phyloP scores from a whole-genome alignment of 345 rosid genomes.

The Citrus unshiu region DNA sequence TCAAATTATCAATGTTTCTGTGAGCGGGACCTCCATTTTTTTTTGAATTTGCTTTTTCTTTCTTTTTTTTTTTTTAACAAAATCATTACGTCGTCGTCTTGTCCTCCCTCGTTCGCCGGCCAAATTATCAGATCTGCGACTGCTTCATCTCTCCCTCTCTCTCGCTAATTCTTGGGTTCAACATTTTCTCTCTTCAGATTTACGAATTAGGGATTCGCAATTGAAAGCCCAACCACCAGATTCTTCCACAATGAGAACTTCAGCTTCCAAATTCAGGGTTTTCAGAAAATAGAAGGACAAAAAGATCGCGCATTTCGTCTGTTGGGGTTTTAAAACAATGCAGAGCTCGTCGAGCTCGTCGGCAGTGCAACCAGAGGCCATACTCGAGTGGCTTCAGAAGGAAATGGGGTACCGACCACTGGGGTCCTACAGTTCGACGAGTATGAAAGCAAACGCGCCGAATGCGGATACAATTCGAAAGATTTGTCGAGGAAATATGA shows the following conservation, averaged over 20 bases:
- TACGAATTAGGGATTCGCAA: background rate
- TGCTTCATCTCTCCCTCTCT: background rate
- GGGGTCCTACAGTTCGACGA: constrained; percentile 57
- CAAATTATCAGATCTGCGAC: constrained; percentile 1
- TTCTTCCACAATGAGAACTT: background rate
- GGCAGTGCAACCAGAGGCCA: constrained; percentile 65
- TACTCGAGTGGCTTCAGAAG: constrained; percentile 78
- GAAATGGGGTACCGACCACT: constrained; percentile 85
- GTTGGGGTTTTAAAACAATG: constrained; percentile 19
- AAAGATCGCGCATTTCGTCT: background rate
- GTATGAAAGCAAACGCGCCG: constrained; percentile 53
- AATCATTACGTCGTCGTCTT: constrained; percentile 5
- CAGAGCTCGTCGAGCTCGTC: constrained; percentile 36
- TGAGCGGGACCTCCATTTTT: constrained; percentile 3
- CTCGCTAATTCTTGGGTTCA: background rate
- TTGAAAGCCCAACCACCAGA: background rate
- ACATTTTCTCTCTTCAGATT: background rate
- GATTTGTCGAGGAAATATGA: constrained; percentile 86
- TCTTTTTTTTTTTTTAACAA: background rate
- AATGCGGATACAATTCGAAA: constrained; percentile 62
- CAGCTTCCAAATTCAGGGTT: background rate
- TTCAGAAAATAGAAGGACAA: background rate
- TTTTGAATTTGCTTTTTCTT: background rate
- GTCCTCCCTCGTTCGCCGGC: constrained; percentile 1
- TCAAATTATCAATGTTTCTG: background rate